phyloP scores from a whole-genome alignment of 805 yeast species.

The Candida ponderosae region DNA sequence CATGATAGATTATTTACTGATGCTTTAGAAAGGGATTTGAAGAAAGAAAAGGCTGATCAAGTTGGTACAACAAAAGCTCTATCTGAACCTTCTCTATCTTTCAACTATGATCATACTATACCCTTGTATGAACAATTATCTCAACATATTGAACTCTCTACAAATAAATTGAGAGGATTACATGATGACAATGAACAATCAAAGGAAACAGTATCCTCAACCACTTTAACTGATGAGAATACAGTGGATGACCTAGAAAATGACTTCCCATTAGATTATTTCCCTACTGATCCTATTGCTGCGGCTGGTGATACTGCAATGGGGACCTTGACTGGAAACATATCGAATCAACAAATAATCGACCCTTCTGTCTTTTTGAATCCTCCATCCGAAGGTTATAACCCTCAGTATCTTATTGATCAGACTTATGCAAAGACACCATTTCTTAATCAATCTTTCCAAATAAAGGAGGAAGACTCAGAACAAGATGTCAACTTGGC shows the following conservation, averaged over 20 bases:
- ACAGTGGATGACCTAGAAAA: conserved; percentile 13
- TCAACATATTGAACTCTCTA: conserved; percentile 25
- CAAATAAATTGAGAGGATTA: background rate
- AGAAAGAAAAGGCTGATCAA: conserved; percentile 58
- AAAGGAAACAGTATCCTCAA: background rate
- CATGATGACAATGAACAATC: background rate
- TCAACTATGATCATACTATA: conserved; percentile 49
- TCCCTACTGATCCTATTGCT: conserved; percentile 31
- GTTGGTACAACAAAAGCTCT: conserved; percentile 65
- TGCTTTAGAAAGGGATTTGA: conserved; percentile 87
- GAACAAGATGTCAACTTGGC: conserved; percentile 1
- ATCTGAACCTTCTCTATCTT: conserved; percentile 74
- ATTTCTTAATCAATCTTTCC: conserved; percentile 11
- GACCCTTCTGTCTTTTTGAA: conserved; percentile 28
- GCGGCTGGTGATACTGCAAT: background rate
- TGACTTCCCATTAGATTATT: conserved; percentile 67
- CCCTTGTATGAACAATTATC: conserved; percentile 48
- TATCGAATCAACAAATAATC: conserved; percentile 3
- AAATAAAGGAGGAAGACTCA: conserved; percentile 1
- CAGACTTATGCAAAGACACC: conserved; percentile 40
- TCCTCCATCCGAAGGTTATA: conserved; percentile 20
- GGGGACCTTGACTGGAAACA: background rate
- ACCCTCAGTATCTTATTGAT: conserved; percentile 42
- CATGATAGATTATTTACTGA: conserved; percentile 90
- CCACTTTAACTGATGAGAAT: background rate